Conservation (phyloP, 345 rosid genomes). For the Eucalyptus sideroxylon region DNA sequence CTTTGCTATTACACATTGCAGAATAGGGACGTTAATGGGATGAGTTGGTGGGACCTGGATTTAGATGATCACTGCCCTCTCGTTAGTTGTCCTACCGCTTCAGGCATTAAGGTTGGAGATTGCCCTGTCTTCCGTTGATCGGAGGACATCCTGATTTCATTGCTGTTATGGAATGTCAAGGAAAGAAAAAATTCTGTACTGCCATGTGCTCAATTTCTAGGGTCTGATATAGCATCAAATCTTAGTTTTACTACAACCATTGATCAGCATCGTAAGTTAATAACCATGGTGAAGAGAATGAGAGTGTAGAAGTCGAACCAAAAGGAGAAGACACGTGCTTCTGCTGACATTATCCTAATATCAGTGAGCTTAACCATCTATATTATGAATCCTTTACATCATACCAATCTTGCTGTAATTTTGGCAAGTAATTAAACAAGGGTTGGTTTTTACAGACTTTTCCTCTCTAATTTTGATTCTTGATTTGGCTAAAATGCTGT, state of each 20-base stretch:
- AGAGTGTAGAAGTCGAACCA: not conserved
- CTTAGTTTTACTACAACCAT: not conserved
- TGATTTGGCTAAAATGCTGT: not conserved
- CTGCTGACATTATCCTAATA: not conserved
- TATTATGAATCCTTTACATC: not conserved
- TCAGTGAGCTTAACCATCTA: not conserved
- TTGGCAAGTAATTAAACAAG: not conserved
- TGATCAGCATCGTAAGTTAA: not conserved
- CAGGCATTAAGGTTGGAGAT: conserved; percentile 18
- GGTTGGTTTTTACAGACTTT: not conserved
- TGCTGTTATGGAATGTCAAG: not conserved
- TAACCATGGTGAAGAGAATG: not conserved
- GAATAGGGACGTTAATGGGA: conserved; percentile 10
- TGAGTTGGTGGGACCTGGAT: conserved; percentile 38
- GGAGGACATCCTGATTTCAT: not conserved
- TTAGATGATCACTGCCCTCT: conserved; percentile 30
- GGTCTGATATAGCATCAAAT: not conserved
- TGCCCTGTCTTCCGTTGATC: conserved; percentile 9
- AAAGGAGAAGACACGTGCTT: not conserved
- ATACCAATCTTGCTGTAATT: not conserved
- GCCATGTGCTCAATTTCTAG: not conserved
- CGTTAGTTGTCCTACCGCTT: conserved; percentile 27
- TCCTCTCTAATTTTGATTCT: not conserved
- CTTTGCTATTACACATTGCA: conserved; percentile 20
- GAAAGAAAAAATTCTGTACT: not conserved